Percentiles rank a stretch among this genome's conserved stretches.
Conservation (phyloP, 1,284 basidiomycete genomes). For the Boletus coffeatus region DNA sequence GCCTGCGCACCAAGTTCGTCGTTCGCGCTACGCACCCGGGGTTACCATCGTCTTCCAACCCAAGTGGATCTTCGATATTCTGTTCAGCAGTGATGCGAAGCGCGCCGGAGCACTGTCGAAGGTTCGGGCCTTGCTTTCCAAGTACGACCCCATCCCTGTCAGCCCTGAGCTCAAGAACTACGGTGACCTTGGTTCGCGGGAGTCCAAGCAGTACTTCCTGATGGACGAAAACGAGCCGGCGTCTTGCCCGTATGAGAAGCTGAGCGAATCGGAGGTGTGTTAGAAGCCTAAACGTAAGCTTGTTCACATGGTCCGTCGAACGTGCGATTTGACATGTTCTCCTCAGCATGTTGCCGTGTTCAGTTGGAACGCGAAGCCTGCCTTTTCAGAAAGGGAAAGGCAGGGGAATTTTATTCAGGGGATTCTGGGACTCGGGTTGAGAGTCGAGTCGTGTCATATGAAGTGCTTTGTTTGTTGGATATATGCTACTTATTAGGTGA, state of each 20-base stretch:
- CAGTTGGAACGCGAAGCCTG: background rate
- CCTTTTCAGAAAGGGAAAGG: background rate
- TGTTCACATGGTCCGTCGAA: too few relatives aligned
- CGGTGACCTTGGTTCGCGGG: conserved; percentile 18
- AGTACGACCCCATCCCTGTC: conserved; percentile 21
- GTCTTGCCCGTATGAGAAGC: too few relatives aligned
- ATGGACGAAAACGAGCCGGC: too few relatives aligned
- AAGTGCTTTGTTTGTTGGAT: background rate
- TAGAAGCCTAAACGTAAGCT: too few relatives aligned
- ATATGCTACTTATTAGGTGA: background rate
- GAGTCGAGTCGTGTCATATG: background rate
- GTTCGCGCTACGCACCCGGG: conserved; percentile 14
- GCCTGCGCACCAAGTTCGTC: conserved; percentile 19
- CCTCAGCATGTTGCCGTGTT: background rate
- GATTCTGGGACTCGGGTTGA: background rate
- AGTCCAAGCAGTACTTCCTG: conserved; percentile 15
- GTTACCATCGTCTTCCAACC: conserved; percentile 23
- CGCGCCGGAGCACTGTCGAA: conserved; percentile 16
- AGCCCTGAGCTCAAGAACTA: conserved; percentile 23
- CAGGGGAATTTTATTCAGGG: background rate
- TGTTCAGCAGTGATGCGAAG: conserved; percentile 21
- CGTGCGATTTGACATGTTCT: too few relatives aligned
- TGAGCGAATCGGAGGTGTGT: too few relatives aligned
- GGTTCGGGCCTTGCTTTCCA: conserved; percentile 16
- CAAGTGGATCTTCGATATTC: conserved; percentile 24